Conservation (phyloP, 805 yeast species). For the Saturnispora quitensis region DNA sequence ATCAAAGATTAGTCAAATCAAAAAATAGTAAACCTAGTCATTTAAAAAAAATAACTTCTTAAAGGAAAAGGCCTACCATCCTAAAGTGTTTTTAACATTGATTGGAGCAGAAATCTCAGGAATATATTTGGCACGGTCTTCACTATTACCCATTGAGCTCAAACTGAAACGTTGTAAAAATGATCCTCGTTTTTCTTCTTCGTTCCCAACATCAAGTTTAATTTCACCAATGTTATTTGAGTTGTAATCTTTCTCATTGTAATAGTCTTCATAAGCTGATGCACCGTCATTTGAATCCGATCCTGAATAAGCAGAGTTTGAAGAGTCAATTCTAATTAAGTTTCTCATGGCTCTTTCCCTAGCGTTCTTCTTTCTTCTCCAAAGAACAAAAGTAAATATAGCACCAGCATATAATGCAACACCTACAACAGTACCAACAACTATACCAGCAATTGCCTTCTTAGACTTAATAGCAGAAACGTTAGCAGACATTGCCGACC, state of each 20-base stretch:
- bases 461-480: constrained; percentile 9
- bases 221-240: constrained; percentile 7
- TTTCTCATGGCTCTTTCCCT: constrained; percentile 4
- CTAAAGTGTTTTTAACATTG: constrained; percentile 60
- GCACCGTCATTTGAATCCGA: not conserved
- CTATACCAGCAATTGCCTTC: constrained; percentile 55
- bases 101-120: constrained; percentile 59
- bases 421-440: constrained; percentile 78
- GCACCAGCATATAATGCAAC: constrained; percentile 41
- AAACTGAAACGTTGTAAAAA: constrained; percentile 12
- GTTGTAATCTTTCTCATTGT: not conserved
- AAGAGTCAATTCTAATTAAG: constrained; percentile 5
- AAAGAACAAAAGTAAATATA: constrained; percentile 6
- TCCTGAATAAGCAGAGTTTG: not conserved
- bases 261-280: not conserved
- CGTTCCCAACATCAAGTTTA: constrained; percentile 7
- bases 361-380: constrained; percentile 8
- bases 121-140: constrained; percentile 23
- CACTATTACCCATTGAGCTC: constrained; percentile 8
- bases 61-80: constrained; percentile 38
- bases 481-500: constrained; percentile 12
- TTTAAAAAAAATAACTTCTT: not conserved
- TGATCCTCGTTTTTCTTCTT: constrained; percentile 3
- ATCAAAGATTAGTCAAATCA: not conserved
- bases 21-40: constrained; percentile 1